Evolutionary conservation across 2,329 filamentous ascomycete genomes (phyloP).

Genomic region (Trichoderma sp.): DNA sequence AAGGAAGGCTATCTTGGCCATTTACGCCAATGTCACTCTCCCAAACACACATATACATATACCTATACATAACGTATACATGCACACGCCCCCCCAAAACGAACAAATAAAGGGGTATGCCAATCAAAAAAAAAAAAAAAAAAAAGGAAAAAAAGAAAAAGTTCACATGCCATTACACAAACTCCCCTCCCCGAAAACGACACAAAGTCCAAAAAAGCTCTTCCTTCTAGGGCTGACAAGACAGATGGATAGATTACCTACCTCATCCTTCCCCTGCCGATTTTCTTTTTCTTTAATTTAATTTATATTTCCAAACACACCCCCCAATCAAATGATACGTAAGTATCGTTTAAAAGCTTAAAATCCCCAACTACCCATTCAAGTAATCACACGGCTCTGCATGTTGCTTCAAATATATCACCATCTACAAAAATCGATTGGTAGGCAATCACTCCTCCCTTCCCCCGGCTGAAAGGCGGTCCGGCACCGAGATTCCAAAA

Average conservation of each 20-base stretch:
- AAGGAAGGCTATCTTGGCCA: background rate
- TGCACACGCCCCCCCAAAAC: background rate
- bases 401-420: background rate
- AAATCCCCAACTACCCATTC: background rate
- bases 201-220: background rate
- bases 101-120: background rate
- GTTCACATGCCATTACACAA: background rate
- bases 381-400: background rate
- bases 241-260: background rate
- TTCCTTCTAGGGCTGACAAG: constrained; percentile 19
- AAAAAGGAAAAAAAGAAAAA: too few relatives aligned
- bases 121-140: background rate
- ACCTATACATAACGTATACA: background rate
- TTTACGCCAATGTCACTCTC: background rate
- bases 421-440: background rate
- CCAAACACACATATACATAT: background rate
- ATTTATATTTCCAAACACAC: background rate
- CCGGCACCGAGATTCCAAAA: background rate
- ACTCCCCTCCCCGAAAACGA: background rate
- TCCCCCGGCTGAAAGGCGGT: background rate
- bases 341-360: background rate
- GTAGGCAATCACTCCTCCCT: background rate
- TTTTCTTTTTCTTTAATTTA: too few relatives aligned
- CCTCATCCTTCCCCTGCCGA: background rate
- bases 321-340: background rate